These are phyloP conservation scores for Naegleria gruberi DNA, from an alignment of 208 protist genomes.

Conservation along the genomic window DNA sequence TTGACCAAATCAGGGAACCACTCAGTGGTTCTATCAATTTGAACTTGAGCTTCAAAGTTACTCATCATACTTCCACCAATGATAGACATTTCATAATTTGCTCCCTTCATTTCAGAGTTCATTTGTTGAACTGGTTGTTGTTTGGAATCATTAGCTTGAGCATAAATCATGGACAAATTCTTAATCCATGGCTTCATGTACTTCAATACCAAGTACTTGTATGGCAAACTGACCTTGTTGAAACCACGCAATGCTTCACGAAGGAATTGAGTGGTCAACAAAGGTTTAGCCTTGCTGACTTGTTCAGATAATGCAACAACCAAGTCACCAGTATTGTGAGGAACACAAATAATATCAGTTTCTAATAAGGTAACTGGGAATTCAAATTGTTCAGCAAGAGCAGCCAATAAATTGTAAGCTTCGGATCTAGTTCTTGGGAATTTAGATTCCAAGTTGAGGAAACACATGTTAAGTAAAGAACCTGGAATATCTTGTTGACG, in stretches of 20 bases:
- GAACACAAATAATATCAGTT: not conserved
- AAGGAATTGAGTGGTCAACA: not conserved
- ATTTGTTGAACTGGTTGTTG: not conserved
- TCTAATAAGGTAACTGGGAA: constrained; percentile 10
- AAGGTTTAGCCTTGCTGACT: not conserved
- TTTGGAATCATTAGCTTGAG: not conserved
- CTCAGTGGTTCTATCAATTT: not conserved
- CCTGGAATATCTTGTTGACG: constrained; percentile 19
- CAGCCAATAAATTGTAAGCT: constrained; percentile 16
- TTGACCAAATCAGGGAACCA: constrained; percentile 14
- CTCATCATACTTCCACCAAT: not conserved
- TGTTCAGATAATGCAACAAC: not conserved
- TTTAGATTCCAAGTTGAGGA: constrained; percentile 5
- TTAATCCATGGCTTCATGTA: constrained; percentile 24
- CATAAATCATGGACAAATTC: not conserved
- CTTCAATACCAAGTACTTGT: not conserved
- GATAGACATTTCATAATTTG: not conserved
- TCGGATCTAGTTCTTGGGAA: not conserved
- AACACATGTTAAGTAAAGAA: constrained; percentile 13
- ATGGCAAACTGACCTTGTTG: constrained; percentile 8
- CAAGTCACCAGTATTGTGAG: not conserved
- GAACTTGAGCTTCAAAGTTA: not conserved
- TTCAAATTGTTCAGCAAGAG: constrained; percentile 8
- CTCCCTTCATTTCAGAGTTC: not conserved
- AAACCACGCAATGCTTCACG: not conserved